Conservation (phyloP, 176 grass and related monocot species). For the Cenchrus fungigraminus region DNA sequence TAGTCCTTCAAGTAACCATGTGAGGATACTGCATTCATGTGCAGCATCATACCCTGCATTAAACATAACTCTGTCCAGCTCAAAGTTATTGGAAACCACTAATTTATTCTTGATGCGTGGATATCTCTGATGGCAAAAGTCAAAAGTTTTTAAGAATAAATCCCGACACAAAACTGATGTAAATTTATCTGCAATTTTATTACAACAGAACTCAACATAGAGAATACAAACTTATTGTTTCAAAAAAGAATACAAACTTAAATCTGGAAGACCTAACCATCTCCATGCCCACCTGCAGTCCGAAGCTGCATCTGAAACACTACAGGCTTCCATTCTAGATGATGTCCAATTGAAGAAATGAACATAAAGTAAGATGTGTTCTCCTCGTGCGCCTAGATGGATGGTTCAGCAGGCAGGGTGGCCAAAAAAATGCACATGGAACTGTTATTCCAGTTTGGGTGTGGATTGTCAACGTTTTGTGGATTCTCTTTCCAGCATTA, state of each 20-base stretch:
- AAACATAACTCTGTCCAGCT: not conserved
- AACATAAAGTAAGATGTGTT: not conserved
- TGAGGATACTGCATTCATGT: not conserved
- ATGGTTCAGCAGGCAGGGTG: not conserved
- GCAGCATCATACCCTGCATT: not conserved
- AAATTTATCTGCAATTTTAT: not conserved
- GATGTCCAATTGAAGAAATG: not conserved
- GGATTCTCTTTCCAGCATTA: not conserved
- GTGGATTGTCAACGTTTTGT: not conserved
- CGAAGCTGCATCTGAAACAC: not conserved
- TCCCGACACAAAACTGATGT: not conserved
- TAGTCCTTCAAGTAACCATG: not conserved
- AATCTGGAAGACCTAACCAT: not conserved
- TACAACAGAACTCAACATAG: not conserved
- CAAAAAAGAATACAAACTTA: not conserved
- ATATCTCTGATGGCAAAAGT: not conserved
- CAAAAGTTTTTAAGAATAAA: not conserved
- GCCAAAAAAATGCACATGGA: not conserved
- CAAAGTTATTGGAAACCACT: constrained; percentile 4
- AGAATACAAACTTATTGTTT: not conserved
- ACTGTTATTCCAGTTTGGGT: not conserved
- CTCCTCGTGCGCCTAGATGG: not conserved
- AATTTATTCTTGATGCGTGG: not conserved
- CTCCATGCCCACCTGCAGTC: not conserved
- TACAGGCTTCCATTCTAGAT: not conserved